phyloP scores from a whole-genome alignment of 768 basidiomycete species.

The Lyophyllum semitale region DNA sequence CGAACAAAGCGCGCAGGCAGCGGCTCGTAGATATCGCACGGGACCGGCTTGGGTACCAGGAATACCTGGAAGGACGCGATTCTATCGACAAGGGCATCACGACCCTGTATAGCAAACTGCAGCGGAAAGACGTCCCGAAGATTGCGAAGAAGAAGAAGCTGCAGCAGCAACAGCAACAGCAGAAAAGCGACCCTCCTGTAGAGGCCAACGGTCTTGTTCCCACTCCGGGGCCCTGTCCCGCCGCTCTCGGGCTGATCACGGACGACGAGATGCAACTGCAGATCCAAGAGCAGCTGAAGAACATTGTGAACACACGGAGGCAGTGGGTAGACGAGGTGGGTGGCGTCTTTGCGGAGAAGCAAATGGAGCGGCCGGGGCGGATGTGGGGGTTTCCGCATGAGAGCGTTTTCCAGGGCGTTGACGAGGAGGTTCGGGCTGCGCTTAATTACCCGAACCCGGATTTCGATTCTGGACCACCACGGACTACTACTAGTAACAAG shows the following conservation, averaged over 20 bases:
- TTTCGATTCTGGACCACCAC: constrained; percentile 15
- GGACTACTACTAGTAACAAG: constrained; percentile 30
- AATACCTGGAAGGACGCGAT: constrained; percentile 85
- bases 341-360: constrained; percentile 73
- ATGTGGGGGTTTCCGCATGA: constrained; percentile 77
- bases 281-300: constrained; percentile 67
- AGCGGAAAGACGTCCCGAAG: constrained; percentile 81
- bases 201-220: too few species aligned
- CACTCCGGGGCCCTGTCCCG: constrained; percentile 62
- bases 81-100: constrained; percentile 85
- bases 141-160: constrained; percentile 81
- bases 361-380: constrained; percentile 61
- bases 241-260: constrained; percentile 67
- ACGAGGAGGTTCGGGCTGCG: constrained; percentile 57
- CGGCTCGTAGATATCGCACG: constrained; percentile 76
- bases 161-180: too few species aligned
- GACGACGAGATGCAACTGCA: constrained; percentile 66
- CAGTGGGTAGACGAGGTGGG: constrained; percentile 82
- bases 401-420: constrained; percentile 77
- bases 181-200: too few species aligned
- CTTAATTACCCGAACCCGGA: constrained; percentile 27
- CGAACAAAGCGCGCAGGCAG: constrained; percentile 82
- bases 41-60: constrained; percentile 88
- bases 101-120: constrained; percentile 72
- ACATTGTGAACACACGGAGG: constrained; percentile 74